Evolutionary conservation across 2,329 filamentous ascomycete genomes (phyloP), one percentile per base, ranked within the genome.

Genomic region (Endoconidiophora laricicola): DNA sequence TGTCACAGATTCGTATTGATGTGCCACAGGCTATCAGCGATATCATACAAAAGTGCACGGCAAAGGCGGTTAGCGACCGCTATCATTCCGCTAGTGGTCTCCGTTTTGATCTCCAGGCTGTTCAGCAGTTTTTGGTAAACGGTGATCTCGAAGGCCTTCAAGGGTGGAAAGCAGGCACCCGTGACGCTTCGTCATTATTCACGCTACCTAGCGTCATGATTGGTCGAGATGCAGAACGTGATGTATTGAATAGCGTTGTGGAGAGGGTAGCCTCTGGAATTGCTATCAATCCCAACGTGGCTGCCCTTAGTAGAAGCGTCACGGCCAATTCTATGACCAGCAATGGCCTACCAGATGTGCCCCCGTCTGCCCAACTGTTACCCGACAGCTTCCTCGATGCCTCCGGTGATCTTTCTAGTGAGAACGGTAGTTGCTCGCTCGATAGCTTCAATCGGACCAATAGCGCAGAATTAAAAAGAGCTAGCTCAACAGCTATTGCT

Each of bases 181-280:
- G 80, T 52, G 90, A 96, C 62, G 79, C 94, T 0, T 94, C 86
- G 1, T 93, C 87, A 3, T 91, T 93, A 60, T 95, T 95, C 65
- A 83, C 87, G 56, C 72, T 95, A 18, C 90, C 90, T 0, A 76
- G 78, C 0, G 71, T 73, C 52, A 86, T 93, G 71, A 83, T 94
- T 56, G 90, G 90, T 3, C 77, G 88, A 36, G 71, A 81, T 26
- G 70, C 76, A 54, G 86, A 94, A 61, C 78, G 78, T 40, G 70
- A 79, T 44, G 74, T 75, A 37, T 75, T 95, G 6, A 65, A 87
- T 38, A 74, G 71, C 56, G 74, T 91, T 36, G 85, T 95, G 46
- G 81, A 93, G 55, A 80, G 78, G 44, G 81, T 87, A 45, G 76
- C 83, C 18, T 78, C 71, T 59, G 79, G 73, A 33, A 83, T 88